A percentile compares a stretch with the other conserved stretches of the same genome.
phyloP scores from a whole-genome alignment of 805 yeast species.

The Saccharomycopsis vini region DNA sequence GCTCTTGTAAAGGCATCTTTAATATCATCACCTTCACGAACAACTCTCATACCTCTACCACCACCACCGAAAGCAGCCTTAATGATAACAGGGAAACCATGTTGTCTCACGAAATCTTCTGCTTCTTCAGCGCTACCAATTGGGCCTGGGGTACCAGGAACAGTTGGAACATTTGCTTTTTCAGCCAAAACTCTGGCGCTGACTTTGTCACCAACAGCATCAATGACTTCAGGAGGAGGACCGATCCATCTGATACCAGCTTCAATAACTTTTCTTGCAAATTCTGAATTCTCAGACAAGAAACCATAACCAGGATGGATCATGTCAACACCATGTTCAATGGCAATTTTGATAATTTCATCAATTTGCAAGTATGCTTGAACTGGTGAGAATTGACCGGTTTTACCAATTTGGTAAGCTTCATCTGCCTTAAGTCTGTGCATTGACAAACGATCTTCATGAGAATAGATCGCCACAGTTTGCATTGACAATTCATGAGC shows the following conservation, averaged over 20 bases:
- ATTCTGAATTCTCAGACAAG: slow-evolving; percentile 83
- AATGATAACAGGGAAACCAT: slow-evolving; percentile 94
- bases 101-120: slow-evolving; percentile 60
- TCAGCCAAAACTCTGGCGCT: slow-evolving; percentile 85
- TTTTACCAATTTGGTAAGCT: slow-evolving; percentile 82
- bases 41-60: slow-evolving; percentile 99
- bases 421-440: slow-evolving; percentile 93
- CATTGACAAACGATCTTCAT: slow-evolving; percentile 90
- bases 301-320: slow-evolving; percentile 93
- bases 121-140: slow-evolving; percentile 78
- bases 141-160: slow-evolving; percentile 98
- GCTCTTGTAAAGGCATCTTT: slow-evolving; percentile 91
- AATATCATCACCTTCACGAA: slow-evolving; percentile 89
- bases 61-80: slow-evolving; percentile 99
- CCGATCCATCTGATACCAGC: slow-evolving; percentile 95
- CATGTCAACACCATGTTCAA: slow-evolving; percentile 69
- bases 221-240: slow-evolving; percentile 80
- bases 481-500: slow-evolving; percentile 97
- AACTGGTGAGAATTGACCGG: slow-evolving; percentile 88
- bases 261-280: slow-evolving; percentile 84
- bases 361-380: slow-evolving; percentile 94
- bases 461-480: slow-evolving; percentile 94
- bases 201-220: slow-evolving; percentile 94
- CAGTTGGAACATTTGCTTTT: slow-evolving; percentile 78
- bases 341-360: slow-evolving; percentile 83